Evolutionary conservation across 2,329 filamentous ascomycete genomes (phyloP).

Genomic region (Colletotrichum falcatum): DNA sequence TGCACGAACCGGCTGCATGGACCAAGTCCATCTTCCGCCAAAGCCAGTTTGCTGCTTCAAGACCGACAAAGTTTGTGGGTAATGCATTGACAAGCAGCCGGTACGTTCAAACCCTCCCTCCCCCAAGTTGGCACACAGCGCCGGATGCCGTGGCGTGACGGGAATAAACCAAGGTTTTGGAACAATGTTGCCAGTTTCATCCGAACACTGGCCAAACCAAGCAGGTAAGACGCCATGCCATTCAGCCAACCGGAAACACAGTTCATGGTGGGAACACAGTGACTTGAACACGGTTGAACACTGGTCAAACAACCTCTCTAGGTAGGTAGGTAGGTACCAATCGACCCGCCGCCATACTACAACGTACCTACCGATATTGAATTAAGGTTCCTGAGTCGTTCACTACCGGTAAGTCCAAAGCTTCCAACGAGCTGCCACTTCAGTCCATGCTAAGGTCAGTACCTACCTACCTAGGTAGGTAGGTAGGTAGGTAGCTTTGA

Average conservation of each 20-base stretch:
- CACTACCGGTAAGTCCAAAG: slow-evolving; percentile 11
- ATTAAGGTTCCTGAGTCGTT: slow-evolving; percentile 25
- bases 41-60: not conserved
- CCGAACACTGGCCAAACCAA: slow-evolving; percentile 26
- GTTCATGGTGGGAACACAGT: no score
- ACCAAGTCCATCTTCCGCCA: not conserved
- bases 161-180: not conserved
- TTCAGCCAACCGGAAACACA: no score
- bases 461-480: no score
- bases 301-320: slow-evolving; percentile 18
- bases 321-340: no score
- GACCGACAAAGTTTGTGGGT: slow-evolving; percentile 14
- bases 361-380: not conserved
- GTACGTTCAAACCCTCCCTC: not conserved
- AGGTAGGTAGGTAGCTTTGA: slow-evolving; percentile 1
- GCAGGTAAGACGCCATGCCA: no score
- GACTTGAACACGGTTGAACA: no score
- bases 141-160: not conserved
- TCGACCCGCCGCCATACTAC: slow-evolving; percentile 17
- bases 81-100: slow-evolving; percentile 10
- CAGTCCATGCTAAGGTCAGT: not conserved
- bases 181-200: slow-evolving; percentile 14
- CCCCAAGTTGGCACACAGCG: not conserved
- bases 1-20: slow-evolving; percentile 14
- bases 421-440: slow-evolving; percentile 22